Conservation (phyloP, 2,329 filamentous ascomycete genomes). For the Tolypocladium tropicale region DNA sequence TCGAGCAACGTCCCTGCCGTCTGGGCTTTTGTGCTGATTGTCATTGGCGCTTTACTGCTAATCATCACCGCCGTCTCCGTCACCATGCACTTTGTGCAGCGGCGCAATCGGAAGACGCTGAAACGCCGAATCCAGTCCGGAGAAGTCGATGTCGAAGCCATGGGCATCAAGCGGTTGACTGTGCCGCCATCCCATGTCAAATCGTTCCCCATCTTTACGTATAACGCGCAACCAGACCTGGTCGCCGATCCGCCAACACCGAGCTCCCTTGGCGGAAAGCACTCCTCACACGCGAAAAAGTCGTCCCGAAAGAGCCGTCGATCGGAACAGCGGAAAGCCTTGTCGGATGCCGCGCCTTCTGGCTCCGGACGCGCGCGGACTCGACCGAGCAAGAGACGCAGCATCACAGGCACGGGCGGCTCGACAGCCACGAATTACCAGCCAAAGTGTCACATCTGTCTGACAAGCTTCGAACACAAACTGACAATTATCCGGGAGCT, state of each 20-base stretch:
- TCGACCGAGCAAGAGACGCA: slow-evolving; percentile 27
- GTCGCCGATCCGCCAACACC: slow-evolving; percentile 25
- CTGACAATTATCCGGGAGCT: slow-evolving; percentile 71
- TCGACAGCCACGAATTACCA: slow-evolving; percentile 53
- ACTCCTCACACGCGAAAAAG: slow-evolving; percentile 18
- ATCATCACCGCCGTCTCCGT: slow-evolving; percentile 59
- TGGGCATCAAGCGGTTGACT: slow-evolving; percentile 74
- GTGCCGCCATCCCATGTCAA: slow-evolving; percentile 65
- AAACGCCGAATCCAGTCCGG: slow-evolving; percentile 62
- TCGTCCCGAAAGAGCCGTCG: slow-evolving; percentile 19
- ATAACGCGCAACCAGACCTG: slow-evolving; percentile 45
- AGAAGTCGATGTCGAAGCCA: slow-evolving; percentile 74
- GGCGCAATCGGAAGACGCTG: slow-evolving; percentile 56
- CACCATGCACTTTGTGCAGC: slow-evolving; percentile 69
- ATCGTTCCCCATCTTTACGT: slow-evolving; percentile 69
- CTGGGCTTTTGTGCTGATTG: slow-evolving; percentile 69
- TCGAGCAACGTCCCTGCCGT: slow-evolving; percentile 53
- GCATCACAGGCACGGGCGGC: slow-evolving; percentile 20
- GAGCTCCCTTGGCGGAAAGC: slow-evolving; percentile 14
- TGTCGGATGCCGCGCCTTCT: slow-evolving; percentile 16
- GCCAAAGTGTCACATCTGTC: slow-evolving; percentile 80
- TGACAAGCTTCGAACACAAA: slow-evolving; percentile 65
- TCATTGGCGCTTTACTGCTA: slow-evolving; percentile 59
- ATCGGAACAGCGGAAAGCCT: slow-evolving; percentile 16
- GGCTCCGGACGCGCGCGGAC: slow-evolving; percentile 11